A percentile compares a stretch with the other conserved stretches of the same genome.
These are phyloP conservation scores for Fusarium fracticaudum DNA, from an alignment of 2,329 filamentous ascomycete species.

Conservation along the genomic window DNA sequence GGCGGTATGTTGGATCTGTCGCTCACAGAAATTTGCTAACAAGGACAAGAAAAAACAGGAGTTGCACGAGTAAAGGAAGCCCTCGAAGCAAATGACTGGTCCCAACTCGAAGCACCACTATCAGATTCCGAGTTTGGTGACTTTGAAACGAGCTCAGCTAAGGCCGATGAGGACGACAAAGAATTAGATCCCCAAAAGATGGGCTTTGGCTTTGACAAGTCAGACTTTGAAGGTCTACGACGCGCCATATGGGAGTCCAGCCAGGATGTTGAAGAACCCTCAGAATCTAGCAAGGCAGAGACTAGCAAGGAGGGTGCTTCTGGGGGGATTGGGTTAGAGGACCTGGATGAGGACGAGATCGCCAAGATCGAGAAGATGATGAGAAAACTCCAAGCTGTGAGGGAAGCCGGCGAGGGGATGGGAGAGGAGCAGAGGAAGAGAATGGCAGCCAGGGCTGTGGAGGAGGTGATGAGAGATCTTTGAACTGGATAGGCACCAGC, in stretches of 20 bases:
- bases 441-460: constrained; percentile 69
- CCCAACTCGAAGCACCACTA: constrained; percentile 43
- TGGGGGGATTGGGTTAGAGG: constrained; percentile 46
- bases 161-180: constrained; percentile 43
- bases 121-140: constrained; percentile 45
- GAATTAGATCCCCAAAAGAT: constrained; percentile 58
- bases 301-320: constrained; percentile 18
- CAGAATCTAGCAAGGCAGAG: constrained; percentile 16
- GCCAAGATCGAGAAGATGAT: constrained; percentile 71
- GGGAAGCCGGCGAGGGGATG: constrained; percentile 67
- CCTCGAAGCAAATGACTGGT: constrained; percentile 74
- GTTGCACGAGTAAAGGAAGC: constrained; percentile 69
- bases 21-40: constrained; percentile 27
- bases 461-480: constrained; percentile 71
- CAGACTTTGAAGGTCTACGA: constrained; percentile 63
- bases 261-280: constrained; percentile 29
- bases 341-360: constrained; percentile 62
- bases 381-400: constrained; percentile 69
- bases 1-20: constrained; percentile 56
- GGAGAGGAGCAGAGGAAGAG: constrained; percentile 68
- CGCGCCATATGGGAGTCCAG: constrained; percentile 61
- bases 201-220: constrained; percentile 61
- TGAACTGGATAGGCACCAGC: constrained; percentile 33
- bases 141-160: constrained; percentile 49
- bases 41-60: constrained; percentile 63